A percentile compares a stretch with the other conserved stretches of the same genome.
Evolutionary conservation across 257 asterid species (phyloP).

Genomic region (Ocimum tenuiflorum): DNA sequence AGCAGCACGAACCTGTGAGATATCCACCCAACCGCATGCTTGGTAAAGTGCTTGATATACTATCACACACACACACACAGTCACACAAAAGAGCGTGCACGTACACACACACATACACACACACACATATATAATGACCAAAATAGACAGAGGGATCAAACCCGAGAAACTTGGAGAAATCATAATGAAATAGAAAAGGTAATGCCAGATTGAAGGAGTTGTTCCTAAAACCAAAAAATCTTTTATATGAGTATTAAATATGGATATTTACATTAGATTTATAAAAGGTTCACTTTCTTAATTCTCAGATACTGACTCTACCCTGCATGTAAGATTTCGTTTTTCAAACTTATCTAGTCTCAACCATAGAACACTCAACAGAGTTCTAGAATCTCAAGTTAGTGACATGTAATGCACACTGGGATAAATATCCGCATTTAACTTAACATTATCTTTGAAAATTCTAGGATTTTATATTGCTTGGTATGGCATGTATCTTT

Average conservation of each 20-base stretch:
- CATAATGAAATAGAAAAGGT: background rate
- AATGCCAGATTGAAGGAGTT: slow-evolving; percentile 3
- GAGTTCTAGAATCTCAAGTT: background rate
- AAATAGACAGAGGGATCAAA: background rate
- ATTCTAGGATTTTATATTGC: background rate
- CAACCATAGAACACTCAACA: background rate
- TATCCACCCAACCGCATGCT: slow-evolving; percentile 26
- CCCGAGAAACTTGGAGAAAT: background rate
- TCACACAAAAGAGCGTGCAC: too few species aligned
- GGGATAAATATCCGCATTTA: background rate
- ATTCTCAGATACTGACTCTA: background rate
- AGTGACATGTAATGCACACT: background rate
- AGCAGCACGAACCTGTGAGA: slow-evolving; percentile 75
- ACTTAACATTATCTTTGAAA: background rate
- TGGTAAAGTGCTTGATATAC: background rate
- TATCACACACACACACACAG: too few species aligned
- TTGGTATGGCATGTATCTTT: background rate
- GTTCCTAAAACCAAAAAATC: background rate
- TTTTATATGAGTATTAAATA: background rate
- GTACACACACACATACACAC: too few species aligned
- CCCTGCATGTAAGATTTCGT: background rate
- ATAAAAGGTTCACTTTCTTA: background rate
- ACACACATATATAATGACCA: background rate
- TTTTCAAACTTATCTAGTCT: background rate
- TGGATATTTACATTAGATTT: background rate